Conservation (phyloP, 257 asterid genomes). For the Salvia miltiorrhiza region DNA sequence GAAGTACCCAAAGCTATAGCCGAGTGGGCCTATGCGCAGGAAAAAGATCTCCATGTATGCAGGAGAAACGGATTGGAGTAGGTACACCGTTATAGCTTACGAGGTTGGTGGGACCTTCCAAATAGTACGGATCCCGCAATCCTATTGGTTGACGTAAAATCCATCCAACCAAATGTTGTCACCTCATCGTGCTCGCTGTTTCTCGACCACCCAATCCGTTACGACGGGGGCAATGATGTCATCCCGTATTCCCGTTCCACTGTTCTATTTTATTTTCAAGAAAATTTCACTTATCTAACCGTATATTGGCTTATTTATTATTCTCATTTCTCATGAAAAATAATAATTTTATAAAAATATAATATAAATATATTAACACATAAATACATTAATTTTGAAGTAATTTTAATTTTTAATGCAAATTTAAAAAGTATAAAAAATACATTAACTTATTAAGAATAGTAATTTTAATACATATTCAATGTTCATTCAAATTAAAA, state of each 20-base stretch:
- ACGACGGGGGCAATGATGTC: slow-evolving; percentile 17
- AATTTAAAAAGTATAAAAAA: too few species aligned
- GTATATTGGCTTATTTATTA: too few species aligned
- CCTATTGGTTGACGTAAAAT: slow-evolving; percentile 43
- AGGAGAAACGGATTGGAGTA: slow-evolving; percentile 13
- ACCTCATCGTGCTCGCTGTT: slow-evolving; percentile 28
- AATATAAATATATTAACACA: too few species aligned
- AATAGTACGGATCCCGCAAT: slow-evolving; percentile 50
- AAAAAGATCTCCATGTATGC: slow-evolving; percentile 16
- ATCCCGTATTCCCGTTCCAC: neutral
- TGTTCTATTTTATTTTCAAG: too few species aligned
- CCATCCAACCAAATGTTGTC: slow-evolving; percentile 30
- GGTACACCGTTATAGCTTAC: slow-evolving; percentile 17
- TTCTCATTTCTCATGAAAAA: neutral
- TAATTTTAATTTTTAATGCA: too few species aligned
- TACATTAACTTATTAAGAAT: too few species aligned
- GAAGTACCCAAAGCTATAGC: slow-evolving; percentile 23
- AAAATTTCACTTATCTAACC: too few species aligned
- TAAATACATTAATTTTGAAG: too few species aligned
- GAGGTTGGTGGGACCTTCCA: slow-evolving; percentile 11
- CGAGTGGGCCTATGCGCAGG: neutral
- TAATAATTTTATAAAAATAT: too few species aligned
- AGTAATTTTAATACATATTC: too few species aligned
- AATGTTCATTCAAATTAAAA: too few species aligned
- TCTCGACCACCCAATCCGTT: slow-evolving; percentile 5